A percentile compares a stretch with the other conserved stretches of the same genome.
These are phyloP conservation scores for Ilex asprella DNA, from an alignment of 257 asterid species.

Conservation along the genomic window DNA sequence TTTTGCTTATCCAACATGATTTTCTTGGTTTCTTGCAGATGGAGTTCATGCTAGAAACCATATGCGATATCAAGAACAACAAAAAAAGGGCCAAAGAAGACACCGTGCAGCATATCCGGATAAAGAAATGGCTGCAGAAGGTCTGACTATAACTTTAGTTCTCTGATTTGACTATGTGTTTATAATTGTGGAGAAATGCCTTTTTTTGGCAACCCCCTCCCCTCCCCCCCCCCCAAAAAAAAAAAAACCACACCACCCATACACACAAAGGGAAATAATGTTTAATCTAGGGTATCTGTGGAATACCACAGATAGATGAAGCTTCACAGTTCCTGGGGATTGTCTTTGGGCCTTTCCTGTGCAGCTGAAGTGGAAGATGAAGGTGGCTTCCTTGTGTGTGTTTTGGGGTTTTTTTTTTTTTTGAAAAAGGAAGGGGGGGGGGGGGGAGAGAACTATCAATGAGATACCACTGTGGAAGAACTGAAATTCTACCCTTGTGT, in stretches of 20 bases:
- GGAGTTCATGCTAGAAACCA: slow-evolving; percentile 88
- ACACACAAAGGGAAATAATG: too few species aligned
- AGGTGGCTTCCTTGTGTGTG: neutral
- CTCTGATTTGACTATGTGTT: neutral
- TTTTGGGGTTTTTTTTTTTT: too few species aligned
- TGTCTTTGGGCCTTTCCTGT: neutral
- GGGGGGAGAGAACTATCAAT: too few species aligned
- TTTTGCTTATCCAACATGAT: slow-evolving; percentile 13
- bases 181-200: too few species aligned
- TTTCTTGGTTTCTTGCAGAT: slow-evolving; percentile 43
- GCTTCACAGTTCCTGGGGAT: neutral
- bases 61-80: slow-evolving; percentile 92
- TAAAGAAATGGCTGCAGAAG: slow-evolving; percentile 91
- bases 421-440: too few species aligned
- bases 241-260: too few species aligned
- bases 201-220: too few species aligned
- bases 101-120: slow-evolving; percentile 59
- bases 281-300: too few species aligned
- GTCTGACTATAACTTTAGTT: slow-evolving; percentile 17
- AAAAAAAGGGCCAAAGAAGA: slow-evolving; percentile 64
- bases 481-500: too few species aligned
- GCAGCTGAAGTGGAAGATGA: neutral
- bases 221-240: too few species aligned
- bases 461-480: too few species aligned
- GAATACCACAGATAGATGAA: too few species aligned